Conservation (phyloP, 805 yeast genomes). For the Spathaspora sp. region DNA sequence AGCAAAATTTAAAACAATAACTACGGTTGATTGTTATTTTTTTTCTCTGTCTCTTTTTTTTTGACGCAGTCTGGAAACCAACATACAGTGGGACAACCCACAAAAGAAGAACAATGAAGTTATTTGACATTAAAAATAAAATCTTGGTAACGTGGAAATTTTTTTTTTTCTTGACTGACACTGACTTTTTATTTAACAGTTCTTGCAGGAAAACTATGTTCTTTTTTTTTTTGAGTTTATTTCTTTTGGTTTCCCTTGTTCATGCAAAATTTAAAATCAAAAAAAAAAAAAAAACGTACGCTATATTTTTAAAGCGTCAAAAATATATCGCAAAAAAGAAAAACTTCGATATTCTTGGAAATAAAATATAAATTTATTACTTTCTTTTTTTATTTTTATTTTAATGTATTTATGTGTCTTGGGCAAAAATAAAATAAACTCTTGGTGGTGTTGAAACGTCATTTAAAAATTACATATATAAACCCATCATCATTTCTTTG, state of each 20-base stretch:
- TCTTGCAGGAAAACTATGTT: neutral
- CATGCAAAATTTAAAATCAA: neutral
- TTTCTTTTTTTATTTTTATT: neutral
- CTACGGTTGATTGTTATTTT: neutral
- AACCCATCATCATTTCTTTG: neutral
- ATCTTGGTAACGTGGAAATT: neutral
- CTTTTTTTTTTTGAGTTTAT: neutral
- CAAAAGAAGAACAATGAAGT: neutral
- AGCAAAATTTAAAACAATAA: neutral
- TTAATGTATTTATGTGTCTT: neutral
- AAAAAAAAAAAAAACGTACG: neutral
- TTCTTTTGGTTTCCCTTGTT: neutral
- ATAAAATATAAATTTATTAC: neutral
- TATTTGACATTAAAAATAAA: neutral
- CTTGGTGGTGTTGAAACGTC: neutral
- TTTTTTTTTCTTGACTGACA: neutral
- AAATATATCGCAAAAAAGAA: neutral
- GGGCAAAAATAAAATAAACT: neutral
- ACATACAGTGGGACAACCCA: neutral
- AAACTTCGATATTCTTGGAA: neutral
- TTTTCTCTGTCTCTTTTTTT: neutral
- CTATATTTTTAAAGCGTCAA: neutral
- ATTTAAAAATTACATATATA: neutral
- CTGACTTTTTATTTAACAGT: neutral
- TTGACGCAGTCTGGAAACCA: neutral